Conservation (phyloP, 75 land plant species). For the Pinus tabuliformis region DNA sequence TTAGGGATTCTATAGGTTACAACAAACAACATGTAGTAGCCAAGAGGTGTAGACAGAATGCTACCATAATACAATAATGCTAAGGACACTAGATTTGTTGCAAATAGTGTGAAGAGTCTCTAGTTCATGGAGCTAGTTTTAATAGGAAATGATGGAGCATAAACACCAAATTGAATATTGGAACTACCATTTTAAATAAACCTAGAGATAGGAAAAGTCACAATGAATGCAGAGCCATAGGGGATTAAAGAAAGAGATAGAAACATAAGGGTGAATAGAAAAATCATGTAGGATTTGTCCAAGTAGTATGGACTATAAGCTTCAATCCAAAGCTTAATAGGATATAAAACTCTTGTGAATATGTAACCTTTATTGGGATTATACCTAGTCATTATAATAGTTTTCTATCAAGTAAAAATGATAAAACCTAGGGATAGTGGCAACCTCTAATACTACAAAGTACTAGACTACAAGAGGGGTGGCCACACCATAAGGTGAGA, state of each 20-base stretch:
- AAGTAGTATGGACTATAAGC: constrained; percentile 53
- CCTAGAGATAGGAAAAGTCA: not conserved
- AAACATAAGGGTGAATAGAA: constrained; percentile 18
- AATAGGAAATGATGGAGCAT: constrained; percentile 54
- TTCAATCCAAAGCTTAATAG: constrained; percentile 50
- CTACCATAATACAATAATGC: constrained; percentile 5
- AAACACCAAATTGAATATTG: constrained; percentile 11
- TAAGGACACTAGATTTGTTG: not conserved
- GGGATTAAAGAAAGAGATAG: not conserved
- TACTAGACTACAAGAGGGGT: too few species aligned
- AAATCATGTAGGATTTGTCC: constrained; percentile 7
- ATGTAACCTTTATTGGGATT: constrained; percentile 29
- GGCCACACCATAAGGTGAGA: too few species aligned
- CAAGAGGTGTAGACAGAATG: constrained; percentile 11
- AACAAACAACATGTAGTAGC: constrained; percentile 31
- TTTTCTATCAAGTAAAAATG: constrained; percentile 51
- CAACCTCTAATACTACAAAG: too few species aligned
- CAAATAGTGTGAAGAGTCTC: constrained; percentile 37
- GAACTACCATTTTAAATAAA: not conserved
- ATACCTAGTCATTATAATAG: constrained; percentile 45
- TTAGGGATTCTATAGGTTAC: constrained; percentile 24
- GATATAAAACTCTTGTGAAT: constrained; percentile 21
- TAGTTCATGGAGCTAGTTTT: constrained; percentile 62
- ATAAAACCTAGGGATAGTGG: constrained; percentile 39
- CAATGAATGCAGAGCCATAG: not conserved